A percentile compares a stretch with the other conserved stretches of the same genome.
phyloP scores from a whole-genome alignment of 2,329 filamentous ascomycete species.

The Botryosphaeria dothidea region DNA sequence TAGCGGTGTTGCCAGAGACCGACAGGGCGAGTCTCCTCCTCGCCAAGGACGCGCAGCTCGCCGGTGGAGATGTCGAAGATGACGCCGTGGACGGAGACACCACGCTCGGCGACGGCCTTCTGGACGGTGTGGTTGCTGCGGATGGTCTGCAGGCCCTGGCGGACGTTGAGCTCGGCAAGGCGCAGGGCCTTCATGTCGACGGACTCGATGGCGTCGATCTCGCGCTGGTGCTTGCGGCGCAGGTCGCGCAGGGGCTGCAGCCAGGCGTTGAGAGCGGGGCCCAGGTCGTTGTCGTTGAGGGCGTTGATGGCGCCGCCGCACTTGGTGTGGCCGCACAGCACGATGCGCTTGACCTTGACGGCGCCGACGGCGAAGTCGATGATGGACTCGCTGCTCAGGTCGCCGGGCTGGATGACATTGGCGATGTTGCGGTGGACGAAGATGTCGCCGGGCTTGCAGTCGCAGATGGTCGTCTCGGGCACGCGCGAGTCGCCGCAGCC shows the following conservation, averaged over 20 bases:
- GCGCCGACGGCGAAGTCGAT: constrained; percentile 77
- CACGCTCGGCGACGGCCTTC: constrained; percentile 69
- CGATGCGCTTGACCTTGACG: constrained; percentile 66
- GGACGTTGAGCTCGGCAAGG: constrained; percentile 74
- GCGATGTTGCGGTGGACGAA: constrained; percentile 92
- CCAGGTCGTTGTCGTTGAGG: constrained; percentile 58
- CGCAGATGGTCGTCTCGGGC: constrained; percentile 79
- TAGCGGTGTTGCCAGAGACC: constrained; percentile 14
- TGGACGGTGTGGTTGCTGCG: constrained; percentile 69
- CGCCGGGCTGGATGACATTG: constrained; percentile 74
- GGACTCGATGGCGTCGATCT: constrained; percentile 48
- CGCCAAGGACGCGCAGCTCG: constrained; percentile 8
- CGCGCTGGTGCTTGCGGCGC: constrained; percentile 53
- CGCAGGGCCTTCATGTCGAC: constrained; percentile 56
- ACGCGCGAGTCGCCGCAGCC: constrained; percentile 85
- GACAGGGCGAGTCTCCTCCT: neutral
- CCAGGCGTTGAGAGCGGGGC: constrained; percentile 61
- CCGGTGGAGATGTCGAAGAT: constrained; percentile 63
- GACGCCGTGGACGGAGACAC: constrained; percentile 74
- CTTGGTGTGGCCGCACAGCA: constrained; percentile 62
- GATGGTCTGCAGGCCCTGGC: constrained; percentile 65
- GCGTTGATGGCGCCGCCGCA: constrained; percentile 61
- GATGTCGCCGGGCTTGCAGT: constrained; percentile 77
- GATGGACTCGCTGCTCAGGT: constrained; percentile 73
- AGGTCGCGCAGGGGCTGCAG: constrained; percentile 57